Conservation (phyloP, 257 asterid genomes). For the Solanum commersonii region DNA sequence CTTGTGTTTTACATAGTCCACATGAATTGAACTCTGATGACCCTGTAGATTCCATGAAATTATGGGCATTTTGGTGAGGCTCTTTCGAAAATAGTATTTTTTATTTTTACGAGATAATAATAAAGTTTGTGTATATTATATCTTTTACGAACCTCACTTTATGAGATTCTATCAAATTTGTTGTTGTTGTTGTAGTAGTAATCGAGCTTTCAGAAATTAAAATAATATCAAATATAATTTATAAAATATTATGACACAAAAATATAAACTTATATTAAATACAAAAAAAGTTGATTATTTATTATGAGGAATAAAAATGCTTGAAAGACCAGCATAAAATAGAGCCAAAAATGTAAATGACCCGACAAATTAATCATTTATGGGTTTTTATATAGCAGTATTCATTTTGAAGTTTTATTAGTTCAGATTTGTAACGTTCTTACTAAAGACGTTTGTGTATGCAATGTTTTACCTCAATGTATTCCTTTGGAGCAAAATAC, state of each 20-base stretch:
- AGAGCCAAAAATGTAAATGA: neutral
- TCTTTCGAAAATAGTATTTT: fast-evolving
- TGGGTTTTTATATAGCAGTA: too few species aligned
- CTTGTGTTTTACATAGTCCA: neutral
- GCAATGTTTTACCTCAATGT: neutral
- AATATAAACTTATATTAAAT: neutral
- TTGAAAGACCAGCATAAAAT: neutral
- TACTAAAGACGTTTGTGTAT: neutral
- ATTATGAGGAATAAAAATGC: neutral
- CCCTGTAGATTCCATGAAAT: neutral
- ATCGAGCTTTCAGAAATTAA: neutral
- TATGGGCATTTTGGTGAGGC: too few species aligned
- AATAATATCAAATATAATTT: neutral
- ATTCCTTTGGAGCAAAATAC: neutral
- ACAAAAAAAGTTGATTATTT: neutral
- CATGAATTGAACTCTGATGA: neutral
- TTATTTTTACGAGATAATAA: too few species aligned
- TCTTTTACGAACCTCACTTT: fast-evolving
- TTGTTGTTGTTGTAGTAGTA: too few species aligned
- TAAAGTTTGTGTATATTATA: fast-evolving
- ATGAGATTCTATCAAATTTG: too few species aligned
- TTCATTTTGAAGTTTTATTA: neutral
- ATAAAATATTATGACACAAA: neutral
- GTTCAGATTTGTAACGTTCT: neutral
- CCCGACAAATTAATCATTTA: neutral